A percentile compares a stretch with the other conserved stretches of the same genome.
These are phyloP conservation scores for Diaporthe ilicicola DNA, from an alignment of 2,329 filamentous ascomycete genomes.

Conservation along the genomic window DNA sequence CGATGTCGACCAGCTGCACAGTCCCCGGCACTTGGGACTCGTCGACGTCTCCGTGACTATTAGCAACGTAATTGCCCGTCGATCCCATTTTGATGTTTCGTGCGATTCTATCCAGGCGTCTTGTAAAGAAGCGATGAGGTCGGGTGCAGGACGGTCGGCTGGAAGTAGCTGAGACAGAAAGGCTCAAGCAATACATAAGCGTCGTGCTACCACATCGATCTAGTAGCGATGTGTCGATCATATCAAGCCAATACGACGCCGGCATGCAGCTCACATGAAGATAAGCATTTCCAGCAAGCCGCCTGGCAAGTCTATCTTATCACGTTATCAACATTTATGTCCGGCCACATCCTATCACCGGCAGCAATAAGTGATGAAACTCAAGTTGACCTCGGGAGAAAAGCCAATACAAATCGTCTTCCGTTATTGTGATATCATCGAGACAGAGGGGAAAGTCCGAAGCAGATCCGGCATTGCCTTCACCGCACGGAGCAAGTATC, in stretches of 20 bases:
- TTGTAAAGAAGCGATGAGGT: not conserved
- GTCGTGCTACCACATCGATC: not conserved
- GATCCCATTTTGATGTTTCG: constrained; percentile 2
- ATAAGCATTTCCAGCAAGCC: constrained; percentile 1
- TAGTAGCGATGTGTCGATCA: constrained; percentile 2
- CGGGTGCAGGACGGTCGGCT: not conserved
- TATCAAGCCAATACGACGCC: not conserved
- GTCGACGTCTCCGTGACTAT: constrained; percentile 28
- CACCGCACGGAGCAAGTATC: too few species aligned
- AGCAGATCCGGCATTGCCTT: too few species aligned
- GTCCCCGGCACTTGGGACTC: constrained; percentile 43
- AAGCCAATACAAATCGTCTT: too few species aligned
- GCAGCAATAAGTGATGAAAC: not conserved
- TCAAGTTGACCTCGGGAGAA: too few species aligned
- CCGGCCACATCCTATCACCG: not conserved
- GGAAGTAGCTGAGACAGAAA: not conserved
- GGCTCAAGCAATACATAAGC: not conserved
- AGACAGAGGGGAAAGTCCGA: too few species aligned
- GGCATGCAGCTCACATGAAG: not conserved
- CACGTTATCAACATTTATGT: constrained; percentile 1
- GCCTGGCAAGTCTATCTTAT: constrained; percentile 22
- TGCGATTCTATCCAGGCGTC: not conserved
- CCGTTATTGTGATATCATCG: too few species aligned
- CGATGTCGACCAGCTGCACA: constrained; percentile 43
- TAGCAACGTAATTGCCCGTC: not conserved